phyloP scores from a whole-genome alignment of 306 rosid species.

The Ammopiptanthus mongolicus region DNA sequence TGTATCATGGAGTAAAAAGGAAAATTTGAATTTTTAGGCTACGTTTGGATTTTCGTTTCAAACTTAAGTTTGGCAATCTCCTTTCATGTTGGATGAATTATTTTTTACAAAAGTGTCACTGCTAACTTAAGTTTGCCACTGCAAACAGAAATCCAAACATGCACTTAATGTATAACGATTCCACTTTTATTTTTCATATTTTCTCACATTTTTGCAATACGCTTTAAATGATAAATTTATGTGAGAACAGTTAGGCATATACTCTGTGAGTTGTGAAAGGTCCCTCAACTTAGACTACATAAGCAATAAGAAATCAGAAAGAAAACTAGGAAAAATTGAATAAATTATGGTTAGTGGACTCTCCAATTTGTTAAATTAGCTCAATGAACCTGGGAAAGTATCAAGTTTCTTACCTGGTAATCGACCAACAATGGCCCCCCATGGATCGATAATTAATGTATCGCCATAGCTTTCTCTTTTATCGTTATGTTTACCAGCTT shows the following conservation, averaged over 20 bases:
- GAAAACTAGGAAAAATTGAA: neutral
- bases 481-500: constrained; percentile 72
- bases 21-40: neutral
- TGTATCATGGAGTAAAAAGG: neutral
- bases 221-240: neutral
- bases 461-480: constrained; percentile 92
- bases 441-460: constrained; percentile 83
- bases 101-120: no score
- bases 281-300: neutral
- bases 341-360: neutral
- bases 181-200: neutral
- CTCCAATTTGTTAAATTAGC: neutral
- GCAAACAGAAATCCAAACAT: no score
- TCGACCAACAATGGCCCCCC: constrained; percentile 83
- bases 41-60: no score
- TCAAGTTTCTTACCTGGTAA: constrained; percentile 60
- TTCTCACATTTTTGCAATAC: neutral
- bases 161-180: no score
- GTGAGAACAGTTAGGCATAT: neutral
- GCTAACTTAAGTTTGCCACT: no score
- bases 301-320: neutral
- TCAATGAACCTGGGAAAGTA: neutral
- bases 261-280: neutral
- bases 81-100: no score
- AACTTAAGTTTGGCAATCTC: no score